A percentile compares a stretch with the other conserved stretches of the same genome.
These are phyloP conservation scores for Umbelopsis isabellina DNA, from an alignment of 192 early-diverging fungal genomes.

Conservation along the genomic window DNA sequence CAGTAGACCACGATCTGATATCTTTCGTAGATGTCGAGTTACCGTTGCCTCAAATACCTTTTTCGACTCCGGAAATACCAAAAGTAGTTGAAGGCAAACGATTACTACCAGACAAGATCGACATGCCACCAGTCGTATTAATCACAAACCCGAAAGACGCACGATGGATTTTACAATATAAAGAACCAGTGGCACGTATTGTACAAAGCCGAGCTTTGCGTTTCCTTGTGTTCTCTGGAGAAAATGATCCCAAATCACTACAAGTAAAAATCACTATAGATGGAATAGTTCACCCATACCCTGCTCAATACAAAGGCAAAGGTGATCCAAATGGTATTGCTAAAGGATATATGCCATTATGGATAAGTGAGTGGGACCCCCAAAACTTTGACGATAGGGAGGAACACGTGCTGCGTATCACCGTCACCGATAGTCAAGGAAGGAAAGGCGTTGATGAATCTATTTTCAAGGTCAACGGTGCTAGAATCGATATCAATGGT, in stretches of 20 bases:
- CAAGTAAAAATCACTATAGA: slow-evolving; percentile 56
- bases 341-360: slow-evolving; percentile 67
- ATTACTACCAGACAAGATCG: slow-evolving; percentile 37
- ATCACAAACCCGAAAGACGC: slow-evolving; percentile 91
- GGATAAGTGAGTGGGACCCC: slow-evolving; percentile 74
- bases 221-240: slow-evolving; percentile 71
- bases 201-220: slow-evolving; percentile 70
- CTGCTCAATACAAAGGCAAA: slow-evolving; percentile 52
- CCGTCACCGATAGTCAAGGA: slow-evolving; percentile 62
- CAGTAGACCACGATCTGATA: slow-evolving; percentile 85
- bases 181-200: slow-evolving; percentile 74
- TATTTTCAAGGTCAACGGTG: slow-evolving; percentile 72
- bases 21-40: slow-evolving; percentile 77
- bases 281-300: slow-evolving; percentile 44
- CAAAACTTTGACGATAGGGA: slow-evolving; percentile 64
- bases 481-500: slow-evolving; percentile 61
- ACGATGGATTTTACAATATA: slow-evolving; percentile 66
- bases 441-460: slow-evolving; percentile 45
- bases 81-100: slow-evolving; percentile 29
- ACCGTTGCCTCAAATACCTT: slow-evolving; percentile 54
- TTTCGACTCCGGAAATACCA: slow-evolving; percentile 10
- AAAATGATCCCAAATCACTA: slow-evolving; percentile 40
- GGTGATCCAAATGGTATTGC: slow-evolving; percentile 35
- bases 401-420: slow-evolving; percentile 65
- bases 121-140: slow-evolving; percentile 70